These are phyloP conservation scores for Aschersonia sp. DNA, from an alignment of 2,329 filamentous ascomycete species.

Conservation along the genomic window DNA sequence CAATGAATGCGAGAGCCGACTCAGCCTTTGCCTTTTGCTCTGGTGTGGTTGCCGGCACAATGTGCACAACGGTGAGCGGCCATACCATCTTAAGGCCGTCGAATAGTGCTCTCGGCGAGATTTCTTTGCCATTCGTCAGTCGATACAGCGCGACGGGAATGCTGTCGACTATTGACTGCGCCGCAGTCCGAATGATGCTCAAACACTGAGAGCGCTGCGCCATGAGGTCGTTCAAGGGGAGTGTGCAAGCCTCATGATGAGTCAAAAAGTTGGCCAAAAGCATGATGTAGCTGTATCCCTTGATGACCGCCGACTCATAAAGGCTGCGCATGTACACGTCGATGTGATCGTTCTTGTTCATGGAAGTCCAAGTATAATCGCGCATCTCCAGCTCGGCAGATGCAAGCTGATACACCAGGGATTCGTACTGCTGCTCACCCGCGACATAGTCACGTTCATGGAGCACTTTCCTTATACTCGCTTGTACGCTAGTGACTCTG, in stretches of 20 bases:
- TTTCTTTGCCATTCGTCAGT: slow-evolving; percentile 9
- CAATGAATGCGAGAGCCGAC: slow-evolving; percentile 16
- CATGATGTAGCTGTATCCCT: slow-evolving; percentile 18
- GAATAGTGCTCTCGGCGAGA: slow-evolving; percentile 18
- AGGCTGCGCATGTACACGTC: slow-evolving; percentile 19
- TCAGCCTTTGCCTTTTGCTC: slow-evolving; percentile 15
- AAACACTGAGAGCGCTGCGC: slow-evolving; percentile 14
- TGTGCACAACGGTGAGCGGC: slow-evolving; percentile 19
- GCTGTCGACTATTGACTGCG: slow-evolving; percentile 14
- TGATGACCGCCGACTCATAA: slow-evolving; percentile 18
- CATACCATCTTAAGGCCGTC: slow-evolving; percentile 23
- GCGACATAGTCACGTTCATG: slow-evolving; percentile 11
- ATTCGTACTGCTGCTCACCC: slow-evolving; percentile 13
- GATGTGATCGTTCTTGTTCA: slow-evolving; percentile 4
- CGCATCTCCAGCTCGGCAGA: slow-evolving; percentile 11
- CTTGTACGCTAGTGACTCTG: slow-evolving; percentile 13
- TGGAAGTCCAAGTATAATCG: slow-evolving; percentile 5
- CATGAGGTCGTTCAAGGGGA: slow-evolving; percentile 12
- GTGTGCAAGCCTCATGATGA: slow-evolving; percentile 12
- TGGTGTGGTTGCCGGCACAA: slow-evolving; percentile 12
- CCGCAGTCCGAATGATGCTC: slow-evolving; percentile 11
- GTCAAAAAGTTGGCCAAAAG: slow-evolving; percentile 20
- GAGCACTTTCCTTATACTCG: slow-evolving; percentile 13
- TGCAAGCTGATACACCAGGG: slow-evolving; percentile 11
- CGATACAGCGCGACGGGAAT: slow-evolving; percentile 13